Evolutionary conservation across 2,329 filamentous ascomycete genomes (phyloP).

Genomic region (Camillea tinctor): DNA sequence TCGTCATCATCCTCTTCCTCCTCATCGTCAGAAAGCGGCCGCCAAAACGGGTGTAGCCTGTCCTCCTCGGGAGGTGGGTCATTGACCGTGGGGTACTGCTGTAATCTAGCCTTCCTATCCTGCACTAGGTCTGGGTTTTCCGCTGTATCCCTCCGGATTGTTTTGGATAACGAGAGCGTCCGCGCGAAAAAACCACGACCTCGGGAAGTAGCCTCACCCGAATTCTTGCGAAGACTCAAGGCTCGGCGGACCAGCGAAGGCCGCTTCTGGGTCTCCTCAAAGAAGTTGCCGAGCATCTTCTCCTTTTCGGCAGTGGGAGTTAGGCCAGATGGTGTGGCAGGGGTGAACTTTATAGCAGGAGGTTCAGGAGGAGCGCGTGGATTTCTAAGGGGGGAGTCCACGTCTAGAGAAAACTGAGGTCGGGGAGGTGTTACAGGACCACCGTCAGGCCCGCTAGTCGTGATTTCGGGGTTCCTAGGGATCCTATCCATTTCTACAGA

Average conservation of each 20-base stretch:
- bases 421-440: constrained; percentile 54
- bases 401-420: constrained; percentile 46
- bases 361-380: constrained; percentile 57
- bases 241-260: constrained; percentile 56
- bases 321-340: constrained; percentile 59
- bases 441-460: constrained; percentile 39
- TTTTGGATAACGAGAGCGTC: constrained; percentile 53
- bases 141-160: constrained; percentile 32
- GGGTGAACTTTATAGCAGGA: constrained; percentile 58
- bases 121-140: constrained; percentile 28
- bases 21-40: constrained; percentile 46
- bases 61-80: constrained; percentile 50
- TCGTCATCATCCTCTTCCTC: constrained; percentile 33
- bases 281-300: constrained; percentile 53
- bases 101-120: constrained; percentile 28
- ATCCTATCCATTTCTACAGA: constrained; percentile 11
- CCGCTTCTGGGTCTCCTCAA: constrained; percentile 46
- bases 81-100: constrained; percentile 42
- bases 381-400: constrained; percentile 63
- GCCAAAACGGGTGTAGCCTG: constrained; percentile 61
- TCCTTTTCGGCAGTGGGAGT: constrained; percentile 55
- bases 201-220: constrained; percentile 43
- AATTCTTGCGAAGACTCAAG: constrained; percentile 49
- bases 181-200: constrained; percentile 46
- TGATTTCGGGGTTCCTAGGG: constrained; percentile 36